Percentiles rank a stretch among this genome's conserved stretches.
Conservation (phyloP, 257 asterid genomes). For the Jasminum sambac region DNA sequence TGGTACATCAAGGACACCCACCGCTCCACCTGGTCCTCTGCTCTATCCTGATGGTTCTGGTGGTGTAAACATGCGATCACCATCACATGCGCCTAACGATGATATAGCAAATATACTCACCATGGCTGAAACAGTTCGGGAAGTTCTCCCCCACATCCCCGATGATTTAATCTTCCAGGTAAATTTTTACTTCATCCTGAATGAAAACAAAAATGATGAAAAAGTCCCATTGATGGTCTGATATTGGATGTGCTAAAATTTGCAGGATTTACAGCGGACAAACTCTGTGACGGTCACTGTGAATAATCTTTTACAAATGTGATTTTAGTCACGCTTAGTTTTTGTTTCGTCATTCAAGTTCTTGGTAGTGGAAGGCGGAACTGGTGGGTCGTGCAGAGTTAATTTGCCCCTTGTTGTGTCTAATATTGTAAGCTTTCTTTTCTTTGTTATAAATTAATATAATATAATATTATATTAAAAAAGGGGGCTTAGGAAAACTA, state of each 20-base stretch:
- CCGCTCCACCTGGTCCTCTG: slow-evolving; percentile 41
- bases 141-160: slow-evolving; percentile 79
- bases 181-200: slow-evolving; percentile 2
- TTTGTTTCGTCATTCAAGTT: slow-evolving; percentile 12
- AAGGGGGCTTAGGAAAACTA: slow-evolving; percentile 14
- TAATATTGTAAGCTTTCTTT: slow-evolving; percentile 22
- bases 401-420: slow-evolving; percentile 16
- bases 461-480: slow-evolving; percentile 7
- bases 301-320: slow-evolving; percentile 70
- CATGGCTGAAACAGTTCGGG: slow-evolving; percentile 81
- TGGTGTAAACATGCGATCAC: slow-evolving; percentile 51
- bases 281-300: slow-evolving; percentile 63
- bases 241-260: slow-evolving; percentile 10
- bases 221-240: background rate
- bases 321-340: slow-evolving; percentile 23
- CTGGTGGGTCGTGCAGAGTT: slow-evolving; percentile 7
- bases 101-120: slow-evolving; percentile 54
- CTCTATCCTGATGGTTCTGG: slow-evolving; percentile 41
- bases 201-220: no score
- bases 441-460: slow-evolving; percentile 9
- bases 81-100: slow-evolving; percentile 41
- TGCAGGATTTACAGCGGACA: slow-evolving; percentile 79
- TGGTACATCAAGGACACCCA: slow-evolving; percentile 55
- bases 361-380: slow-evolving; percentile 12
- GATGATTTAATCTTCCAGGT: slow-evolving; percentile 79